Conservation (phyloP, 305 asterid genomes). For the Withania somnifera region DNA sequence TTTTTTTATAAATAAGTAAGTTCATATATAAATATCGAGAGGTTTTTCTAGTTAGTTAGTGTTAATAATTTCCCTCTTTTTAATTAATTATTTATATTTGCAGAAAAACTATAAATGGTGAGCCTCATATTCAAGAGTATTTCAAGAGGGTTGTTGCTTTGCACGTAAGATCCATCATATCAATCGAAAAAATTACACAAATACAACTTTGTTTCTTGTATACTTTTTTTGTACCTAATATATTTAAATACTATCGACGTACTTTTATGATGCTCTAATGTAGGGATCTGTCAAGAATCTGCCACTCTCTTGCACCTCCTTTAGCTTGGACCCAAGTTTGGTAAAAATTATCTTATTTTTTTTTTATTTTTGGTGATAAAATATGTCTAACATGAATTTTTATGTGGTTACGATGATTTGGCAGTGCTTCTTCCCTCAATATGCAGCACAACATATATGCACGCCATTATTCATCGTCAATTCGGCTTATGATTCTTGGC, state of each 20-base stretch:
- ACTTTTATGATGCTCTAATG: not conserved
- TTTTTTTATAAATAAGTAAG: slow-evolving; percentile 56
- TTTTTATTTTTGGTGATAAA: not conserved
- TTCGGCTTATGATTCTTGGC: not conserved
- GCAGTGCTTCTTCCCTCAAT: not conserved
- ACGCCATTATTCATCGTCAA: not conserved
- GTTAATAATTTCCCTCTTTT: no score
- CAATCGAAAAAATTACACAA: no score
- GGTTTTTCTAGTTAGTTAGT: no score
- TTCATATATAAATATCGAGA: not conserved
- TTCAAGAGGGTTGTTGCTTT: not conserved
- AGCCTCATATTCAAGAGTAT: not conserved
- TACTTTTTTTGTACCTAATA: not conserved
- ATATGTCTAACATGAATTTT: not conserved
- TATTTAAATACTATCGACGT: no score
- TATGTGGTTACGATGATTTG: not conserved
- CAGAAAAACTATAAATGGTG: not conserved
- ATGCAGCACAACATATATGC: not conserved
- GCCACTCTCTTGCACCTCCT: not conserved
- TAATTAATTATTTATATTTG: not conserved
- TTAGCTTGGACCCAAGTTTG: not conserved
- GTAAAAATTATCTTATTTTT: not conserved
- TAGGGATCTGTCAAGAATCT: not conserved
- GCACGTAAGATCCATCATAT: not conserved
- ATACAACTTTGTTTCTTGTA: not conserved